Conservation (phyloP, 768 basidiomycete genomes). For the Mycena belliarum region DNA sequence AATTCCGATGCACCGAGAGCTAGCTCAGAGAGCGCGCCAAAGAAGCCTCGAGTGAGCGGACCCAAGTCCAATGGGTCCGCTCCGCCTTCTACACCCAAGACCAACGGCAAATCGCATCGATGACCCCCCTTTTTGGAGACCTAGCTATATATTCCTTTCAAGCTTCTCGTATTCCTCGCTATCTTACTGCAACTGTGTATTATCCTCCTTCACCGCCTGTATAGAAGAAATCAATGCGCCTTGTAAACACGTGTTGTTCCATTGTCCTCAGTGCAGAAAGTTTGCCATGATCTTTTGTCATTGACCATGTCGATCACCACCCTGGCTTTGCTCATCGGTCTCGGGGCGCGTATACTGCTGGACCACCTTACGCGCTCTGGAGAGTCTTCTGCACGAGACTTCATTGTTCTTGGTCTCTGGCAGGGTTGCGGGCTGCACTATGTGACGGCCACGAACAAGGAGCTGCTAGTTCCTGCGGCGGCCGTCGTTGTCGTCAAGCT, state of each 20-base stretch:
- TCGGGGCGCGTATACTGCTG: conserved; percentile 71
- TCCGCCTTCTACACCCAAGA: conserved; percentile 7
- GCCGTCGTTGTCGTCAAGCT: conserved; percentile 63
- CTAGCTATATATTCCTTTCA: conserved; percentile 13
- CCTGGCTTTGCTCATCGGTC: conserved; percentile 65
- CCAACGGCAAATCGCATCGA: conserved; percentile 56
- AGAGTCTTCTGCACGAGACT: conserved; percentile 54
- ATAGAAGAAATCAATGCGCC: conserved; percentile 13
- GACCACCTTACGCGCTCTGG: conserved; percentile 54
- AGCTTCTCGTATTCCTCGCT: conserved; percentile 6
- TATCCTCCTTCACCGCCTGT: conserved; percentile 12
- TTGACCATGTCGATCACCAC: conserved; percentile 6
- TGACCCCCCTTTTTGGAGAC: conserved; percentile 32
- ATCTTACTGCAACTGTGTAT: conserved; percentile 21
- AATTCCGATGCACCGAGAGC: conserved; percentile 58
- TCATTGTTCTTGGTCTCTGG: conserved; percentile 69
- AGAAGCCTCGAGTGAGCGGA: conserved; percentile 61
- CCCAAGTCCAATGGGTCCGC: conserved; percentile 18
- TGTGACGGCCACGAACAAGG: conserved; percentile 55
- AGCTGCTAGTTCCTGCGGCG: conserved; percentile 56
- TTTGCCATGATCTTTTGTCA: background rate
- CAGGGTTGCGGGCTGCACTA: conserved; percentile 77
- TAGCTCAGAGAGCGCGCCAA: conserved; percentile 52
- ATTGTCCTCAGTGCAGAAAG: background rate
- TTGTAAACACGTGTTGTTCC: conserved; percentile 11